Evolutionary conservation across 352 stramenopile species (phyloP), one percentile per base, ranked within the genome.

Genomic region (Blastocystis sp.): DNA sequence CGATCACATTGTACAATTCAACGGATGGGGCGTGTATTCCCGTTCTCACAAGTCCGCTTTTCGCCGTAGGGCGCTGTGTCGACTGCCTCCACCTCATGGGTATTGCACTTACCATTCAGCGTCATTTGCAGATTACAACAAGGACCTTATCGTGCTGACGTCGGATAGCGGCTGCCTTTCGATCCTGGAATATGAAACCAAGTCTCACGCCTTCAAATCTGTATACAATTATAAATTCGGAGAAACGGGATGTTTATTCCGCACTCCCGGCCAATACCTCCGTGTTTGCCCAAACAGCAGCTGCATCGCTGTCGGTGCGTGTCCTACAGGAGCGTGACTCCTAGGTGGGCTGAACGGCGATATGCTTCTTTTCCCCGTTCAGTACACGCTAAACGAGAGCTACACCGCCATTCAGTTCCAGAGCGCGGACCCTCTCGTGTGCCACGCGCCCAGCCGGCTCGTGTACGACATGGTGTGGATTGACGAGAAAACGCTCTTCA

Each of bases 101-200:
- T 84, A 52, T 57, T 17, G 1, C 10, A 11, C 11, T 84, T 9
- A 54, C 19, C 4, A 11, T 43, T n/a, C 10, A 28, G 24, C 9
- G 28, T 84, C 57, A 57, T 28, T 14, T 40, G 21, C 54, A 84
- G 74, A 84, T 52, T 66, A 84, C 57, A 59, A 42, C 14, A 84
- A 84, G 54, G 74, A 84, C 45, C 57, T 68, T 17, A 34, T 84
- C 45, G 74, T 63, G 38, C 38, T 84, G 24, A 84, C 74, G 6
- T 84, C 74, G n/a, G 74, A 84, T 68, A 84, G 74, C 66, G 74
- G 74, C 11, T 84, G 60, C 52, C 40, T 84, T 3, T 84, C 45
- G n/a, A 84, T 84, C 52, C 40, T 84, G 40, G 54, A 64, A 64
- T 84, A 84, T 24, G 57, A 69, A 10, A 62, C 57, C 14, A 21